Percentiles rank a stretch among this genome's conserved stretches.
Conservation (phyloP, 352 stramenopile genomes). For the Globisporangium viniferum region DNA sequence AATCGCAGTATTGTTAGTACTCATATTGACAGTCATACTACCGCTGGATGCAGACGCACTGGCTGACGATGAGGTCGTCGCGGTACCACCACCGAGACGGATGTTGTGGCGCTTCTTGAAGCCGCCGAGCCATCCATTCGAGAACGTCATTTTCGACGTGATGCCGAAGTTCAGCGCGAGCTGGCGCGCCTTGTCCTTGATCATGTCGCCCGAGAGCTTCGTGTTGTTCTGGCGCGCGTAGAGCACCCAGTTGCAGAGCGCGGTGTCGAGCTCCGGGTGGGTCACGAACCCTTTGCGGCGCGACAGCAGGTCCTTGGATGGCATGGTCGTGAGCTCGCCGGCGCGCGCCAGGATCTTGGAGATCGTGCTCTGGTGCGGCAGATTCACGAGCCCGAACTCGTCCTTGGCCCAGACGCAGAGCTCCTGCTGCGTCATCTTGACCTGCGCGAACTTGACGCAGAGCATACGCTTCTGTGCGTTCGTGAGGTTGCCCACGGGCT, state of each 20-base stretch:
- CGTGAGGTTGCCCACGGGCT: constrained; percentile 59
- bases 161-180: constrained; percentile 41
- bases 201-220: constrained; percentile 59
- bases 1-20: neutral
- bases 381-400: constrained; percentile 53
- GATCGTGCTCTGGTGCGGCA: constrained; percentile 62
- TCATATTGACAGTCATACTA: neutral
- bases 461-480: constrained; percentile 59
- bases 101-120: constrained; percentile 72
- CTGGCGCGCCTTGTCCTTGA: constrained; percentile 50
- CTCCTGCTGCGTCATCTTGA: constrained; percentile 65
- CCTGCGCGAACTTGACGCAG: constrained; percentile 52
- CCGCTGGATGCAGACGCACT: neutral
- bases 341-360: constrained; percentile 55
- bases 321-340: constrained; percentile 47
- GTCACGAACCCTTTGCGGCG: constrained; percentile 42
- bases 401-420: constrained; percentile 56
- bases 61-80: neutral
- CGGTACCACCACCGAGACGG: constrained; percentile 31
- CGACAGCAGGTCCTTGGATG: constrained; percentile 35
- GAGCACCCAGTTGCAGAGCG: constrained; percentile 62
- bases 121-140: constrained; percentile 58
- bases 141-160: constrained; percentile 48
- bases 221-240: constrained; percentile 39
- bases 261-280: constrained; percentile 55